Evolutionary conservation across 768 basidiomycete genomes (phyloP).

Genomic region (Plicaturopsis crispa): DNA sequence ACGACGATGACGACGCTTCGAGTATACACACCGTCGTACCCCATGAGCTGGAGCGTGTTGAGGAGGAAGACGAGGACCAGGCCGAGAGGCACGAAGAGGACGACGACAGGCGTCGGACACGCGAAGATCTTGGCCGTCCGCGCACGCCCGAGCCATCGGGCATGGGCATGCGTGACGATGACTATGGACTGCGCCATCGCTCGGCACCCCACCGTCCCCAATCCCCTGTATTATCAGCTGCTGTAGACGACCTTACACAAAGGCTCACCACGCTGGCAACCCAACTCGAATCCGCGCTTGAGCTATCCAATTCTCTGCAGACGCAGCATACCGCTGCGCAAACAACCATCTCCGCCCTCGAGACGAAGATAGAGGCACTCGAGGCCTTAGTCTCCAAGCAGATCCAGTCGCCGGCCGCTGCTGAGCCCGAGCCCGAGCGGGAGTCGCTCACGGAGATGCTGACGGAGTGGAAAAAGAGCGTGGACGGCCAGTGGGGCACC

Average conservation of each 20-base stretch:
- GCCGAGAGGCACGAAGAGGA: conserved; percentile 20
- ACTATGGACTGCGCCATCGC: conserved; percentile 11
- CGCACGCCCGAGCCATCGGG: conserved; percentile 75
- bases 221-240: conserved; percentile 17
- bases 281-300: conserved; percentile 72
- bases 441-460: conserved; percentile 49
- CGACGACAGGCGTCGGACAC: conserved; percentile 36
- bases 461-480: conserved; percentile 65
- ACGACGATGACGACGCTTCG: conserved; percentile 63
- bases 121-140: conserved; percentile 61
- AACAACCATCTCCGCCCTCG: conserved; percentile 58
- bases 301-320: conserved; percentile 66
- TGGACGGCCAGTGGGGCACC: conserved; percentile 73
- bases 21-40: conserved; percentile 69
- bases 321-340: conserved; percentile 74
- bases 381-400: conserved; percentile 49
- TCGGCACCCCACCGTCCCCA: conserved; percentile 11
- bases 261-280: conserved; percentile 55
- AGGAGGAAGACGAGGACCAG: conserved; percentile 69
- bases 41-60: conserved; percentile 63
- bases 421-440: conserved; percentile 31
- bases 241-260: conserved; percentile 50
- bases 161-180: conserved; percentile 37
- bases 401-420: conserved; percentile 26
- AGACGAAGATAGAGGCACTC: conserved; percentile 60